Conservation (phyloP, 2,329 filamentous ascomycete genomes). For the Fusarium sp. region DNA sequence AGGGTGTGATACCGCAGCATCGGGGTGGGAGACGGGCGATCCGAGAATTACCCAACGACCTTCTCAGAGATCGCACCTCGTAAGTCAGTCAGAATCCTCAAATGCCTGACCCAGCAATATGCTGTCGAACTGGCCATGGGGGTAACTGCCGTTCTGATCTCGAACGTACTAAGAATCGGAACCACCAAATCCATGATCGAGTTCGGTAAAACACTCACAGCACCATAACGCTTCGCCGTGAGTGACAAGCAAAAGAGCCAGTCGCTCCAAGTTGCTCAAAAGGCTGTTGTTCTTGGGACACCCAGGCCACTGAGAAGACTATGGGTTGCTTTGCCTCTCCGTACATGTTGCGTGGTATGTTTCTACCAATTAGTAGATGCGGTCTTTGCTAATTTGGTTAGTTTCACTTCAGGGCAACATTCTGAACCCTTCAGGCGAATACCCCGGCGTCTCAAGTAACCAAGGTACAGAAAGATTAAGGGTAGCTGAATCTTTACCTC, state of each 20-base stretch:
- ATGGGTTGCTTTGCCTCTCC: background rate
- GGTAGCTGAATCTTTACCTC: background rate
- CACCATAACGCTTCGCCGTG: background rate
- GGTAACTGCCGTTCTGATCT: background rate
- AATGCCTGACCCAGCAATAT: background rate
- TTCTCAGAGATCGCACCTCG: background rate
- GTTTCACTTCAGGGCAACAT: background rate
- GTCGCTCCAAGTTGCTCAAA: background rate
- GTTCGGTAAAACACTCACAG: background rate
- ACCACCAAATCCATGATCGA: background rate
- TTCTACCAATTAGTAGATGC: background rate
- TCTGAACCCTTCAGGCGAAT: background rate
- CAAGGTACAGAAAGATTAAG: background rate
- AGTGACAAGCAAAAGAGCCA: background rate
- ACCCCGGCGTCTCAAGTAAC: background rate
- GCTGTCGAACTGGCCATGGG: background rate
- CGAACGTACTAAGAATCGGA: rapidly evolving
- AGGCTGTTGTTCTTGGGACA: background rate
- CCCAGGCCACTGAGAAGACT: background rate
- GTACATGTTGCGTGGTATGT: background rate
- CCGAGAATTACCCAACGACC: too few relatives aligned
- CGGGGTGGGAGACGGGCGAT: background rate
- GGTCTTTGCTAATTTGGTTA: background rate
- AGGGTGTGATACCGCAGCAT: background rate
- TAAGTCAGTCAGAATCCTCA: background rate